Conservation (phyloP, 257 asterid genomes). For the Solanum ossicruentum region DNA sequence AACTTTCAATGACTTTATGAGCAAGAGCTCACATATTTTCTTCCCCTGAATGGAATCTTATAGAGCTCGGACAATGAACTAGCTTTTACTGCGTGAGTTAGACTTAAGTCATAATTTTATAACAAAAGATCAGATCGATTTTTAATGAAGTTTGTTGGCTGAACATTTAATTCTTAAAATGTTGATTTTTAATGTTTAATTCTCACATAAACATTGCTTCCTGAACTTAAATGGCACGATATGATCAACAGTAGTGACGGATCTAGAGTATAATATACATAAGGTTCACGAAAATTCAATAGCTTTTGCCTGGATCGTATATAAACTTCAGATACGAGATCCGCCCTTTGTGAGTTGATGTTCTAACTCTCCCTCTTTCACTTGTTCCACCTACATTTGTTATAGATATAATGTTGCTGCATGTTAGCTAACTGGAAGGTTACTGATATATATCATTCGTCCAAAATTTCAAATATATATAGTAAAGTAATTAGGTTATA, state of each 20-base stretch:
- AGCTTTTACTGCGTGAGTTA: too few species aligned
- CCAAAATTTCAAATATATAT: too few species aligned
- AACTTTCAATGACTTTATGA: too few species aligned
- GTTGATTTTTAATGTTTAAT: neutral
- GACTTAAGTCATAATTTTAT: neutral
- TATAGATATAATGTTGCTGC: too few species aligned
- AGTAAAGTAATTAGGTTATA: too few species aligned
- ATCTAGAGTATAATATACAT: neutral
- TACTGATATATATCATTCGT: too few species aligned
- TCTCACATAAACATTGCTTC: neutral
- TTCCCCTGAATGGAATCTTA: neutral
- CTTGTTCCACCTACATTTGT: too few species aligned
- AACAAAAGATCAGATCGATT: too few species aligned
- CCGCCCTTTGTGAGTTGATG: neutral
- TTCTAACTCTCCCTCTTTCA: too few species aligned
- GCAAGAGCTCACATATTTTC: neutral
- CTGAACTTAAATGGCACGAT: neutral
- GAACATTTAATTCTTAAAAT: neutral
- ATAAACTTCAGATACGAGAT: neutral
- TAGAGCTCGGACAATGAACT: neutral
- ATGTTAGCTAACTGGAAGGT: too few species aligned
- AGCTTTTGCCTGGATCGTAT: neutral
- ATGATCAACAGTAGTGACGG: too few species aligned
- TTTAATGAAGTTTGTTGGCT: neutral
- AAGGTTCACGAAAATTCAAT: neutral